Conservation (phyloP, 1,284 basidiomycete genomes). For the Apiotrichum siamense region DNA sequence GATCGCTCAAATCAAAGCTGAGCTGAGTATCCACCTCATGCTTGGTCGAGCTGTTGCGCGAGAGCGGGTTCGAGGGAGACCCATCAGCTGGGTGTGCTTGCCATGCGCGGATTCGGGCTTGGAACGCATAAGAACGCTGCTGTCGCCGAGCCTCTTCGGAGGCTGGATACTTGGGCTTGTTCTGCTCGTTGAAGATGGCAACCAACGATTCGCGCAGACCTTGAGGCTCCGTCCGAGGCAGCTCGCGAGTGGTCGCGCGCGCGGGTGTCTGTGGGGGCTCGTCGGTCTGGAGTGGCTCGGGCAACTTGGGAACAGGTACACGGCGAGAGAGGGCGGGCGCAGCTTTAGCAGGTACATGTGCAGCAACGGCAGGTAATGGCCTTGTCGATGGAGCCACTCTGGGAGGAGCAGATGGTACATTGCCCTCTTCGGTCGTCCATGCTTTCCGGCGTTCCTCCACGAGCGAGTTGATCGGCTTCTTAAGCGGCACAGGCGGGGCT, state of each 20-base stretch:
- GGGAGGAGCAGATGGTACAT: neutral
- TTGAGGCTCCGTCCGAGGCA: conserved; percentile 1
- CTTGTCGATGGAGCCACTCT: too few species aligned
- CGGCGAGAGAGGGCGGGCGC: neutral
- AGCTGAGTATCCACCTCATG: conserved; percentile 20
- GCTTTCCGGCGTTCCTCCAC: neutral
- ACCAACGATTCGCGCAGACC: conserved; percentile 28
- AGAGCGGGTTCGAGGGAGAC: neutral
- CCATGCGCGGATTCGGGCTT: conserved; percentile 29
- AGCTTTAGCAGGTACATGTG: neutral
- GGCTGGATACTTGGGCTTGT: neutral
- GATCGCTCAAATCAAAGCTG: conserved; percentile 38
- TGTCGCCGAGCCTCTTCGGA: neutral
- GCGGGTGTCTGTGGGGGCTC: neutral
- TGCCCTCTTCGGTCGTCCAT: neutral
- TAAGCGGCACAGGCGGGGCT: conserved; percentile 6
- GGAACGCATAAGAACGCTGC: conserved; percentile 3
- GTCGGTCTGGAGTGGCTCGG: neutral
- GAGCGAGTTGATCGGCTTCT: neutral
- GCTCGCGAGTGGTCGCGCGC: neutral
- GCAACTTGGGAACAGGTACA: neutral
- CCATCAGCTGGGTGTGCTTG: conserved; percentile 23
- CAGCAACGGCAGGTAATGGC: too few species aligned
- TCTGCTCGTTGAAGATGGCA: conserved; percentile 26
- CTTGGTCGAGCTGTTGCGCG: neutral